Base-by-base conservation (phyloP, 2,329 filamentous ascomycete species). In the Neopestalotiopsis rosae region DNA sequence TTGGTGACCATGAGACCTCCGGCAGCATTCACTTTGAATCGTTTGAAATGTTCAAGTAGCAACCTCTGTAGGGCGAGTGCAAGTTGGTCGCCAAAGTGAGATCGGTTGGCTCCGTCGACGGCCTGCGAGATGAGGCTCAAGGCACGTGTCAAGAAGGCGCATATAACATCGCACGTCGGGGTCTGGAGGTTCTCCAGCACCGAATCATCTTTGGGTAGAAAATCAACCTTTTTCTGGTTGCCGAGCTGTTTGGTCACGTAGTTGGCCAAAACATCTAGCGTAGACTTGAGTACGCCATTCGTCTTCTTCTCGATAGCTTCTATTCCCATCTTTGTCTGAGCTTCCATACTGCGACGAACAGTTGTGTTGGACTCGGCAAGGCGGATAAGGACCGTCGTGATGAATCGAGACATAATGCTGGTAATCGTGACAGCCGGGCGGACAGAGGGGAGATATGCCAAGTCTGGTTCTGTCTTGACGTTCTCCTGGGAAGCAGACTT, bases 1-100 rank as follows among this genome's bases (percentile, higher is more conserved):
- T 98, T 97, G 45, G 92, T 95, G 32, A 98, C 94, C 89, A 98
- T 96, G 61, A 99, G 88, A 2, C 94, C 96, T 70, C 96, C 96
- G 0, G 95, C 95, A 56, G 95, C 94, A 74, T 94, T 97, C 73
- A 99, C 94, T 70, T 92, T 90, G 83, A 97, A 99, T 76, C 94
- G 94, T 77, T 97, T 96, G 82, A 98, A 94, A 81, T 99, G 96
- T 71, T 96, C 93, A 71, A 99, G 90, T 4, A 99, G 87, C 10
- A 97, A 88, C 64, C 87, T 84, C 73, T 95, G 91, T 45, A 97
- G 86, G 10, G 92, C 91, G 14, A 95, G 84, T 1, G 94, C 95
- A 28, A 98, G 88, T 81, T 98, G 95, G 69, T 91, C 91, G 67
- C 92, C 90, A 78, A 98, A 93, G 63, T 91, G 88, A 67, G 93